These are phyloP conservation scores for Corchorus capsularis DNA, from an alignment of 345 rosid genomes.

Conservation along the genomic window DNA sequence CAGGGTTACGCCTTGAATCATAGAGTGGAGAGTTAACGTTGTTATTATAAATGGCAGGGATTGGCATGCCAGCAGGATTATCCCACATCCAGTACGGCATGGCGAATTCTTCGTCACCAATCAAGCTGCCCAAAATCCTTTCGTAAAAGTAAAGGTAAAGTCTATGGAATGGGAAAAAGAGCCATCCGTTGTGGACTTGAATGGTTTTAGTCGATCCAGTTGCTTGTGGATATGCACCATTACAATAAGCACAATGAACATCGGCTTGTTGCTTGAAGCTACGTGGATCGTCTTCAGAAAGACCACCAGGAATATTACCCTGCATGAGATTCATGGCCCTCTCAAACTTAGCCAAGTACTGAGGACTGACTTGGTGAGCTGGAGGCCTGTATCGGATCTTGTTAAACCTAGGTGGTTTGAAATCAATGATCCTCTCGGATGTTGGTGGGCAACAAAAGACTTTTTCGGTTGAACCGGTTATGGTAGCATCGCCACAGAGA, in stretches of 20 bases:
- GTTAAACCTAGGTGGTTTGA: slow-evolving; percentile 31
- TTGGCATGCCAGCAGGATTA: slow-evolving; percentile 48
- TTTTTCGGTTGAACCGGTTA: slow-evolving; percentile 18
- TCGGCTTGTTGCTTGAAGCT: slow-evolving; percentile 53
- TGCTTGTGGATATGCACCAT: slow-evolving; percentile 52
- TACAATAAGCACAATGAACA: slow-evolving; percentile 62
- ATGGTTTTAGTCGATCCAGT: slow-evolving; percentile 40
- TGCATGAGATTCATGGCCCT: slow-evolving; percentile 53
- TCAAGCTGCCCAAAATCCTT: slow-evolving; percentile 50
- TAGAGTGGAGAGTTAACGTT: slow-evolving; percentile 28
- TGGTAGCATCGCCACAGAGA: slow-evolving; percentile 41
- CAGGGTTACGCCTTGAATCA: slow-evolving; percentile 33
- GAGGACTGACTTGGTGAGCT: slow-evolving; percentile 39
- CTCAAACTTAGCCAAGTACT: slow-evolving; percentile 41
- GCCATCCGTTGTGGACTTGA: slow-evolving; percentile 57
- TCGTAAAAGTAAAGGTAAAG: slow-evolving; percentile 52
- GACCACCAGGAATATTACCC: slow-evolving; percentile 27
- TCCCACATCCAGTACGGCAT: slow-evolving; percentile 71
- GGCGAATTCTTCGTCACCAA: slow-evolving; percentile 45
- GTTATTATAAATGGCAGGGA: slow-evolving; percentile 39
- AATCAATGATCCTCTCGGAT: slow-evolving; percentile 38
- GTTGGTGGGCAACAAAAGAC: slow-evolving; percentile 56
- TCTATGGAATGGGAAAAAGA: slow-evolving; percentile 62
- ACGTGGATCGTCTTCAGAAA: slow-evolving; percentile 56
- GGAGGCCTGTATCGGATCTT: slow-evolving; percentile 41